phyloP scores from a whole-genome alignment of 1,284 basidiomycete species.

The Puccinia hordei region DNA sequence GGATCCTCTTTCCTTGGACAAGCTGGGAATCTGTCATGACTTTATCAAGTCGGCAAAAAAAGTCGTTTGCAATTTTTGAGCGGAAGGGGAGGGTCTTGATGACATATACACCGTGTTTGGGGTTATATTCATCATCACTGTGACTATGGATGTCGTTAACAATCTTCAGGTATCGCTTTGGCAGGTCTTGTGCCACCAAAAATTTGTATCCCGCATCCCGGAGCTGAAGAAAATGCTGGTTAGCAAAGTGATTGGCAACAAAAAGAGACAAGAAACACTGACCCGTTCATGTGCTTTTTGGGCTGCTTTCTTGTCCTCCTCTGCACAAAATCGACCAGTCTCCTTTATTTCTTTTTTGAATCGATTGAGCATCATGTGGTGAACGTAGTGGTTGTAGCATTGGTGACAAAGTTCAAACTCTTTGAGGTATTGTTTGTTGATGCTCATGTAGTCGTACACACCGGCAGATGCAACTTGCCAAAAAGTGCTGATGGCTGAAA shows the following conservation, averaged over 20 bases:
- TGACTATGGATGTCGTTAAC: not conserved
- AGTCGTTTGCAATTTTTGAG: conserved; percentile 1
- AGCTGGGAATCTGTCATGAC: not conserved
- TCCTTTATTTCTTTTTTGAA: conserved; percentile 6
- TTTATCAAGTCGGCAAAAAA: conserved; percentile 14
- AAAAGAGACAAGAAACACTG: too few relatives aligned
- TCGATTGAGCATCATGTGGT: not conserved
- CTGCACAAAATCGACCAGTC: not conserved
- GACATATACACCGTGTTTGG: not conserved
- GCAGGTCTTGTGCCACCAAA: not conserved
- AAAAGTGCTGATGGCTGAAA: conserved; percentile 2
- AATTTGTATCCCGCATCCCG: too few relatives aligned
- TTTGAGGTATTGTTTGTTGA: not conserved
- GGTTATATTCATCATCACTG: conserved; percentile 22
- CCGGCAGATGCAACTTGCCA: not conserved
- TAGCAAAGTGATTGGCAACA: too few relatives aligned
- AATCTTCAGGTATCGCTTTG: not conserved
- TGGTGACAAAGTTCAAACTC: not conserved
- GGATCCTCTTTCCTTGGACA: not conserved
- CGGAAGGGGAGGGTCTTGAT: conserved; percentile 13
- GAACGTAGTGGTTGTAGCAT: conserved; percentile 19
- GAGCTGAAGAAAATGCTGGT: too few relatives aligned
- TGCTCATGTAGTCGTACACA: not conserved
- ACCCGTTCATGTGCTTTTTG: conserved; percentile 18
- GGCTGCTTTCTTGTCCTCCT: conserved; percentile 9